phyloP scores from a whole-genome alignment of 2,329 filamentous ascomycete species.

The Aspergillus cejpii region DNA sequence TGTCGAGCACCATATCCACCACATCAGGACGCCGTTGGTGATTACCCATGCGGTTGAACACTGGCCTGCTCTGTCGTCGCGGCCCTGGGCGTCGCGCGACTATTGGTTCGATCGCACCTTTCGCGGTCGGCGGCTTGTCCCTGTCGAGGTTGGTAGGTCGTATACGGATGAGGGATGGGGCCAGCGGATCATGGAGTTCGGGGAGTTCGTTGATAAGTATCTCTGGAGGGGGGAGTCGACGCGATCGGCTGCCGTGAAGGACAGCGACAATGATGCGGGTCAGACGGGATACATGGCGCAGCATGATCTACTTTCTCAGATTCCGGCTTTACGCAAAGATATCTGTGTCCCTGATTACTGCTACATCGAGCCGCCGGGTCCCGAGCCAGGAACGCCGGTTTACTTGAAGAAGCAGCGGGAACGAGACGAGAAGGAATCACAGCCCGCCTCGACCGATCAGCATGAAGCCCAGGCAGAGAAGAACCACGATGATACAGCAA shows the following conservation, averaged over 20 bases:
- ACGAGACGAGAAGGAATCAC: slow-evolving; percentile 16
- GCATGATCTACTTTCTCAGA: slow-evolving; percentile 76
- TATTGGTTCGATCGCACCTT: slow-evolving; percentile 73
- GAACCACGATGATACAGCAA: slow-evolving; percentile 5
- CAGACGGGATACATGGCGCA: slow-evolving; percentile 78
- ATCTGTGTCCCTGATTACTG: slow-evolving; percentile 78
- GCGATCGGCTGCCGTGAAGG: background rate
- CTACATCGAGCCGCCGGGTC: slow-evolving; percentile 60
- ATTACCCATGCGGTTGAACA: slow-evolving; percentile 58
- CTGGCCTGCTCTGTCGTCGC: slow-evolving; percentile 69
- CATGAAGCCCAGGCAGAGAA: background rate
- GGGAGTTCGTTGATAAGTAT: slow-evolving; percentile 59
- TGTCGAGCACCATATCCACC: slow-evolving; percentile 57
- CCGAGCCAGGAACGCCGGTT: slow-evolving; percentile 46
- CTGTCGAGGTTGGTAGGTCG: slow-evolving; percentile 76
- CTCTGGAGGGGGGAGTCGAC: slow-evolving; percentile 39
- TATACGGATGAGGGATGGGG: slow-evolving; percentile 84
- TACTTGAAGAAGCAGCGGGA: slow-evolving; percentile 34
- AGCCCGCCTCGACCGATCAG: slow-evolving; percentile 33
- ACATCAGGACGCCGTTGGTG: slow-evolving; percentile 55
- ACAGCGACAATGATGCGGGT: slow-evolving; percentile 13
- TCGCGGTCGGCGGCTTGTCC: slow-evolving; percentile 69
- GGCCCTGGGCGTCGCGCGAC: slow-evolving; percentile 63
- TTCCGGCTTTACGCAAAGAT: slow-evolving; percentile 68
- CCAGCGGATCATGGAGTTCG: slow-evolving; percentile 71